Percentiles rank a stretch among this genome's conserved stretches.
These are phyloP conservation scores for Xylaria sp. DNA, from an alignment of 2,329 filamentous ascomycete genomes.

Conservation along the genomic window DNA sequence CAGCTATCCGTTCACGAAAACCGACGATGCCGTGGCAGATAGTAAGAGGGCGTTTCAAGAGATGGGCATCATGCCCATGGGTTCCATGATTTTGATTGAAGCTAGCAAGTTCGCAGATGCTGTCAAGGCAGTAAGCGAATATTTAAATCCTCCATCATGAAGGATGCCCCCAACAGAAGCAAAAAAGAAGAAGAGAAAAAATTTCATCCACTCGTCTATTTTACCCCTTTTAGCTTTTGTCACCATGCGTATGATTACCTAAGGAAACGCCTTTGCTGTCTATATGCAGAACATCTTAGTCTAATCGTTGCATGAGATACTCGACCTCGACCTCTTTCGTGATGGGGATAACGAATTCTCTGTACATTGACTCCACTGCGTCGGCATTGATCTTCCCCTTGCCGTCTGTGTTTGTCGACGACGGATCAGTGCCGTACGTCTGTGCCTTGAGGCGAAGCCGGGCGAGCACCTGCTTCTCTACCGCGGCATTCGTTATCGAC, in stretches of 20 bases:
- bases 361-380: conserved; percentile 90
- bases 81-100: conserved; percentile 88
- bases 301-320: conserved; percentile 93
- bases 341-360: conserved; percentile 91
- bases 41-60: conserved; percentile 96
- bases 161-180: conserved; percentile 49
- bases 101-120: conserved; percentile 78
- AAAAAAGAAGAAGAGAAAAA: conserved; percentile 15
- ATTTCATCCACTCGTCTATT: conserved; percentile 12
- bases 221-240: conserved; percentile 6
- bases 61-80: conserved; percentile 84
- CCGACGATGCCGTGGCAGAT: conserved; percentile 84
- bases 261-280: conserved; percentile 26
- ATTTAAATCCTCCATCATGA: conserved; percentile 66
- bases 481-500: conserved; percentile 88
- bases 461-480: conserved; percentile 92
- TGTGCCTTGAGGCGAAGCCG: conserved; percentile 86
- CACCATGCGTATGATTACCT: conserved; percentile 26
- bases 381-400: conserved; percentile 89
- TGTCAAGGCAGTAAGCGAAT: conserved; percentile 79
- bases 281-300: conserved; percentile 48
- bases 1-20: conserved; percentile 81
- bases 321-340: conserved; percentile 99
- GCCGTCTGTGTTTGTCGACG: conserved; percentile 65
- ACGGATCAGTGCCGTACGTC: conserved; percentile 93